These are phyloP conservation scores for Neofusicoccum kwambonambiense DNA, from an alignment of 2,329 filamentous ascomycete species.

Conservation along the genomic window DNA sequence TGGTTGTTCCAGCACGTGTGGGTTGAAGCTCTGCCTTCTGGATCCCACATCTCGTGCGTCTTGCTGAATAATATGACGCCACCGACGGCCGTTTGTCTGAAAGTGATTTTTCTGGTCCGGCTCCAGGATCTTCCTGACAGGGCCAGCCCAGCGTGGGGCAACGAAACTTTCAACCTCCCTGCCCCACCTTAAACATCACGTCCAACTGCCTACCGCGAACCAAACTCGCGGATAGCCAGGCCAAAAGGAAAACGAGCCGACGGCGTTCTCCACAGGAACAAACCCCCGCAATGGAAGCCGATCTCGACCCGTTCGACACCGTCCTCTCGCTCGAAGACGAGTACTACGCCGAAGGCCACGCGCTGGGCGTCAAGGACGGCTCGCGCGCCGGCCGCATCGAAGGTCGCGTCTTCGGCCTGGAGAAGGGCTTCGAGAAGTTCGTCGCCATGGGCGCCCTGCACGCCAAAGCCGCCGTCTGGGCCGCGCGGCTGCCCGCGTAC, in stretches of 20 bases:
- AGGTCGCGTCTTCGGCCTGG: slow-evolving; percentile 84
- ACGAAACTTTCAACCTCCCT: not conserved
- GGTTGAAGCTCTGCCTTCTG: not conserved
- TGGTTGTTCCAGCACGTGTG: no score
- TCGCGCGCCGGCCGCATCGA: slow-evolving; percentile 76
- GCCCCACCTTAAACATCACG: not conserved
- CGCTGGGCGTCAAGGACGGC: slow-evolving; percentile 73
- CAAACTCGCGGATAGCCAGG: no score
- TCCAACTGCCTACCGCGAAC: not conserved
- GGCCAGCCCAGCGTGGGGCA: slow-evolving; percentile 1
- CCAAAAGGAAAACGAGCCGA: not conserved
- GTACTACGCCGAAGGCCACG: slow-evolving; percentile 82
- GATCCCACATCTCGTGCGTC: no score
- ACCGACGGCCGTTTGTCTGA: not conserved
- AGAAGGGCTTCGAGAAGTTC: slow-evolving; percentile 94
- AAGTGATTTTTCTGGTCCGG: not conserved
- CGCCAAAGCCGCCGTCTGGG: slow-evolving; percentile 80
- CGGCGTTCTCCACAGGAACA: not conserved
- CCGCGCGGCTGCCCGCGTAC: slow-evolving; percentile 59
- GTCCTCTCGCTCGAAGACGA: slow-evolving; percentile 61
- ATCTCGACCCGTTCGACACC: slow-evolving; percentile 54
- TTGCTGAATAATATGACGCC: slow-evolving; percentile 13
- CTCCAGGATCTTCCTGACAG: not conserved
- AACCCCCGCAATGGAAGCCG: slow-evolving; percentile 14
- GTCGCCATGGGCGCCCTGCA: slow-evolving; percentile 74